Percentiles rank a stretch among this genome's conserved stretches.
phyloP scores from a whole-genome alignment of 164 flowering plant genomes.

The Sextonia rubra region DNA sequence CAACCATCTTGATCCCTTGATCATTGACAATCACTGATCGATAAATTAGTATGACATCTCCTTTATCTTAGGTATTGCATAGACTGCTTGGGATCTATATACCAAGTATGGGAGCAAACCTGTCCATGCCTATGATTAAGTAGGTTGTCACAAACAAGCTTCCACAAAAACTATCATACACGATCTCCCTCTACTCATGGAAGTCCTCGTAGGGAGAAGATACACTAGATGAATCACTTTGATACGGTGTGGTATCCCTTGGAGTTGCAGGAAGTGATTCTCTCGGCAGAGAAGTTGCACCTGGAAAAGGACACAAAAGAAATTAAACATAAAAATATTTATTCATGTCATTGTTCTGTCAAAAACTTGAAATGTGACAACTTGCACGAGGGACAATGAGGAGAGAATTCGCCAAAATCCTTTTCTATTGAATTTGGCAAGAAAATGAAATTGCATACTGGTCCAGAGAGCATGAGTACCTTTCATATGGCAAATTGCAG shows the following conservation, averaged over 20 bases:
- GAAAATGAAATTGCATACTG: neutral
- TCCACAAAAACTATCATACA: neutral
- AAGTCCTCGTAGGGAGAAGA: conserved; percentile 82
- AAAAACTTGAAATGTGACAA: neutral
- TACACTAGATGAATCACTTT: conserved; percentile 72
- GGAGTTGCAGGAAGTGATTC: conserved; percentile 68
- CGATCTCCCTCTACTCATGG: conserved; percentile 28
- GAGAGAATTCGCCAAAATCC: neutral
- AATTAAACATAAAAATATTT: neutral
- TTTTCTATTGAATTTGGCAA: neutral
- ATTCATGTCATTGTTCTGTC: neutral
- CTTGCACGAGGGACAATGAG: neutral
- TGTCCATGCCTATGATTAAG: neutral
- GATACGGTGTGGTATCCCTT: conserved; percentile 57
- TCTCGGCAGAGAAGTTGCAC: conserved; percentile 59
- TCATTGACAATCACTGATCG: neutral
- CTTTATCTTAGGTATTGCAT: neutral
- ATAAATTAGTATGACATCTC: conserved; percentile 9
- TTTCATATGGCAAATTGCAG: too few relatives aligned
- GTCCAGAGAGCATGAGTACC: neutral
- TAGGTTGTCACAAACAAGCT: neutral
- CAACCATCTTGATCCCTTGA: neutral
- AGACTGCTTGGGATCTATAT: neutral
- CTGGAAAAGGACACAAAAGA: conserved; percentile 29
- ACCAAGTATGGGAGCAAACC: neutral